These are phyloP conservation scores for Hypoxylon lienhwacheense DNA, from an alignment of 495 filamentous ascomycete genomes.

Conservation along the genomic window DNA sequence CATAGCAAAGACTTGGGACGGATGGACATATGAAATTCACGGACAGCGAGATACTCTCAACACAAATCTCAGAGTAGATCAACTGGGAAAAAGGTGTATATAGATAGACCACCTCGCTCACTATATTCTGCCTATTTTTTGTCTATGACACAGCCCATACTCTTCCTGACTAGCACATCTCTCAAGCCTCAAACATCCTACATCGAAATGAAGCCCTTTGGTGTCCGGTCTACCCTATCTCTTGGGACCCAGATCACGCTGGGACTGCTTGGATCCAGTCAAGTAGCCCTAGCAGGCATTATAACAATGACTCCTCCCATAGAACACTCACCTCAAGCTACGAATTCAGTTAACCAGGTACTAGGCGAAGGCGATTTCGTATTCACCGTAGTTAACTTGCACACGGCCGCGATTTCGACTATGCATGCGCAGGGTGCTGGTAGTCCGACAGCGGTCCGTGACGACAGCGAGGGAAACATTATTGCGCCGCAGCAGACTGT, in stretches of 20 bases:
- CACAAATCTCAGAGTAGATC: no score
- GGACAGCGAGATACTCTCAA: neutral
- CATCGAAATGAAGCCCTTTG: constrained; percentile 5
- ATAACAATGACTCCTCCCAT: neutral
- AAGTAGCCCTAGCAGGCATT: neutral
- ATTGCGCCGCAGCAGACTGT: constrained; percentile 14
- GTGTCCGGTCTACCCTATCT: neutral
- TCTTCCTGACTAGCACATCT: no score
- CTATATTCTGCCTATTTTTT: no score
- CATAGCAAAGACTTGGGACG: neutral
- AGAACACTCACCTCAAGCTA: neutral
- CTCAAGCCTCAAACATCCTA: neutral
- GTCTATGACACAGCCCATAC: no score
- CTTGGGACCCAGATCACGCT: neutral
- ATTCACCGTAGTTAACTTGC: constrained; percentile 33
- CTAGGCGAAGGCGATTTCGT: constrained; percentile 16
- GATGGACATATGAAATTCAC: neutral
- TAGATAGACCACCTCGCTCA: no score
- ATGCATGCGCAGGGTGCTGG: constrained; percentile 16
- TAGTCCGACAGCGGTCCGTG: constrained; percentile 12
- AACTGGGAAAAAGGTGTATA: no score
- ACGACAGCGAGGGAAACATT: neutral
- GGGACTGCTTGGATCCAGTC: neutral
- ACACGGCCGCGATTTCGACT: constrained; percentile 29
- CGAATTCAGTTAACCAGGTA: neutral